Percentiles rank a stretch among this genome's conserved stretches.
phyloP scores from a whole-genome alignment of 2,329 filamentous ascomycete species.

The Aspergillus arachidicola region DNA sequence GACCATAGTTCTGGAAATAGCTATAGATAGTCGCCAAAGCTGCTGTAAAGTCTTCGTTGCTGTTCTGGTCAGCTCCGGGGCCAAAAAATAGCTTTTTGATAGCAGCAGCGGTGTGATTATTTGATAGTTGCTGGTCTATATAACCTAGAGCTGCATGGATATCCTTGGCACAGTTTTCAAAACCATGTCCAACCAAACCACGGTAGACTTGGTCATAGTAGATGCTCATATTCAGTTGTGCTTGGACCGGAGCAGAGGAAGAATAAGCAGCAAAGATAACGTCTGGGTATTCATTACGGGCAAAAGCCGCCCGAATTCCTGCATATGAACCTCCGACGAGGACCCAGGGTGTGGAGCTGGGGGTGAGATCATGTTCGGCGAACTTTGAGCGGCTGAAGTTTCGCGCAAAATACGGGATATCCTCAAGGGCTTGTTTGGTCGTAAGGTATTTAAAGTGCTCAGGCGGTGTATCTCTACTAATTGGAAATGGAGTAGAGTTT shows the following conservation, averaged over 20 bases:
- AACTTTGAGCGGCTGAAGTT: conserved; percentile 39
- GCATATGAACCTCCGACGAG: conserved; percentile 51
- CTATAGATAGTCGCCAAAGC: conserved; percentile 44
- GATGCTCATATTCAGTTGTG: conserved; percentile 51
- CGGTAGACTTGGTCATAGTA: conserved; percentile 55
- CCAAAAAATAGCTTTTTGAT: conserved; percentile 56
- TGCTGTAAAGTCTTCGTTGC: conserved; percentile 51
- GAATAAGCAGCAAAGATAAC: conserved; percentile 45
- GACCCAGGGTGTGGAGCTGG: conserved; percentile 48
- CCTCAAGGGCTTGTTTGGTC: conserved; percentile 47
- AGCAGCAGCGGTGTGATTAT: conserved; percentile 34
- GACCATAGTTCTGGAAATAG: conserved; percentile 50
- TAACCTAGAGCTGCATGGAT: conserved; percentile 52
- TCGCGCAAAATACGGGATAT: conserved; percentile 49
- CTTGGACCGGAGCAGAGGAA: conserved; percentile 50
- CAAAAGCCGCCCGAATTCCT: conserved; percentile 48
- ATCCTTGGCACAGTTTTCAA: conserved; percentile 54
- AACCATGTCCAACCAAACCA: conserved; percentile 53
- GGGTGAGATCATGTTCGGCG: conserved; percentile 40
- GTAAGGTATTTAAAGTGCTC: conserved; percentile 48
- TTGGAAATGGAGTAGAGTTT: conserved; percentile 41
- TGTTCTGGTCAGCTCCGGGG: conserved; percentile 48
- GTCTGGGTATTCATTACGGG: conserved; percentile 46
- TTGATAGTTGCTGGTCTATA: conserved; percentile 51
- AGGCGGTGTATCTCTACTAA: conserved; percentile 37